Evolutionary conservation across 768 basidiomycete genomes (phyloP).

Genomic region (Macrolepiota albuminosa): DNA sequence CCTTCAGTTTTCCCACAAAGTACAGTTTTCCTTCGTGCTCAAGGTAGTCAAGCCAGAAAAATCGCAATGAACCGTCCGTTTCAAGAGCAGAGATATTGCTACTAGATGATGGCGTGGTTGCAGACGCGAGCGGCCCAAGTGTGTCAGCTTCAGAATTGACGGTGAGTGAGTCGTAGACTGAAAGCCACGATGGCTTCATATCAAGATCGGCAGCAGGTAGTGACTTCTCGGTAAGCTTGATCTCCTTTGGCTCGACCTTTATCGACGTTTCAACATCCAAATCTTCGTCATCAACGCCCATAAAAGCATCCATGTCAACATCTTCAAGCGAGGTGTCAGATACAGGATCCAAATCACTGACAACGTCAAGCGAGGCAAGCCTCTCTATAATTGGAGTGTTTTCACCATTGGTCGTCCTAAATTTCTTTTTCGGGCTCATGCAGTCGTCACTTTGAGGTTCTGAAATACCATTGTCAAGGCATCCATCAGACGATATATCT

Average conservation of each 20-base stretch:
- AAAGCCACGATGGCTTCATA: slow-evolving; percentile 59
- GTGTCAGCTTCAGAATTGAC: slow-evolving; percentile 53
- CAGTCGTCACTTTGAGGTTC: slow-evolving; percentile 54
- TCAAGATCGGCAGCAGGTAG: slow-evolving; percentile 37
- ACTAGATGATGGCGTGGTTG: slow-evolving; percentile 30
- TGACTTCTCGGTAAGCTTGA: slow-evolving; percentile 16
- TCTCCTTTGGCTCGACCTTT: slow-evolving; percentile 26
- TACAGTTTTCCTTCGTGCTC: slow-evolving; percentile 82
- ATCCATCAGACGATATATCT: slow-evolving; percentile 47
- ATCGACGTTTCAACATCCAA: slow-evolving; percentile 31
- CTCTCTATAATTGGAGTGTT: slow-evolving; percentile 54
- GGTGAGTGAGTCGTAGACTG: slow-evolving; percentile 67
- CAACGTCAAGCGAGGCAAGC: slow-evolving; percentile 55
- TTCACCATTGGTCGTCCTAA: slow-evolving; percentile 36
- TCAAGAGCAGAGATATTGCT: slow-evolving; percentile 61
- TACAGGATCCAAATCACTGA: slow-evolving; percentile 39
- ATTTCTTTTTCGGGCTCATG: slow-evolving; percentile 70
- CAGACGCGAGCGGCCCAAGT: slow-evolving; percentile 42
- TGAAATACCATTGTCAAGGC: slow-evolving; percentile 26
- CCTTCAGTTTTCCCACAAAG: slow-evolving; percentile 88
- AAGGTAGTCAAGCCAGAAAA: slow-evolving; percentile 97
- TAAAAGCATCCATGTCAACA: slow-evolving; percentile 58
- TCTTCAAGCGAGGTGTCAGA: slow-evolving; percentile 46
- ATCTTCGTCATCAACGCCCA: slow-evolving; percentile 53
- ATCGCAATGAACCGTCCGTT: slow-evolving; percentile 76